Base-by-base conservation (phyloP, 2,329 filamentous ascomycete genomes). In the Talaromyces islandicus region DNA sequence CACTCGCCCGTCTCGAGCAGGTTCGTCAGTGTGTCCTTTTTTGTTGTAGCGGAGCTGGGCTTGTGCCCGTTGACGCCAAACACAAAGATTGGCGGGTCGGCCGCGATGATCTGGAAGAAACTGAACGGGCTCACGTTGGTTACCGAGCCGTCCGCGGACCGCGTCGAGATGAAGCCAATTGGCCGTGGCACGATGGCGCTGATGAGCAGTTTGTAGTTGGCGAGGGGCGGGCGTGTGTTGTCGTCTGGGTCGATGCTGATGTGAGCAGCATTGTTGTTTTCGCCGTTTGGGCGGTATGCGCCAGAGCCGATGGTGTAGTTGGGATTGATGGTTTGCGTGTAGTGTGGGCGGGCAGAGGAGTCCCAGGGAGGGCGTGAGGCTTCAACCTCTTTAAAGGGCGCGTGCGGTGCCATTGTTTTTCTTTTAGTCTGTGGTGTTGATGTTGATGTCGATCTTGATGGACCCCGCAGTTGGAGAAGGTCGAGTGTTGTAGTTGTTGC, bases 141-240 rank as follows among this genome's bases (percentile, higher is more conserved):
- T 52, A 73, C 78, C n/a, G 63, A 71, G 35, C 88, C 88, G 68
- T 90, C 86, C 46, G 74, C 75, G 2, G 75, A 78, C 27, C 77
- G 68, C 0, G 83, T 86, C 24, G 76, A 78, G 1, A 84, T 69
- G 66, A 85, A 85, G 0, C 83, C 84, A 32, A 96, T 86, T 14
- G 91, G 91, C 9, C 91, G 85, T 1, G 91, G 91, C 9, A 91
- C 81, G 64, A 95, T 83, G 65, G 84, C 85, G 27, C 85, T 88
- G 75, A 95, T 94, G 62, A 95, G 80, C 17, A 96, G 83, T 75
- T 94, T 95, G 83, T 96, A 96, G 81, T 96, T 95, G 77, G 83
- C 7, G 84, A 1, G 78, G 75, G 0, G 85, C 75, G 0, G 84
- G 81, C 1, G 91, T 82, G 50, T 85, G 88, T 24, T 83, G 76